phyloP scores from a whole-genome alignment of 192 early-diverging fungal genomes.

The Podila horticola region DNA sequence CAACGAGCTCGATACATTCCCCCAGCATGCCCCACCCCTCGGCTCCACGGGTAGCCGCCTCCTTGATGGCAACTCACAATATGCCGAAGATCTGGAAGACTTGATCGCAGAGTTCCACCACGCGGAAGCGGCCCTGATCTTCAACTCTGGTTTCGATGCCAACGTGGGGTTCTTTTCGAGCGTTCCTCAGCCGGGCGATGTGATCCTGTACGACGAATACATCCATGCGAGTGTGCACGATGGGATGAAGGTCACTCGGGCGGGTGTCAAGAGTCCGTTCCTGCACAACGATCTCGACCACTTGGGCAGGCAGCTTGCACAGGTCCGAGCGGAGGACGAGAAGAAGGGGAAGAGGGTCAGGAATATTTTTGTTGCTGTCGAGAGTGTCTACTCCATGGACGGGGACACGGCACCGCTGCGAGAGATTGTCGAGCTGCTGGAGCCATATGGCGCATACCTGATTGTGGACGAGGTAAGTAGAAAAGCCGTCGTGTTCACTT shows the following conservation, averaged over 20 bases:
- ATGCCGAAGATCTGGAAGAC: constrained; percentile 70
- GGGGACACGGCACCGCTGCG: constrained; percentile 75
- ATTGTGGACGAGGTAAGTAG: constrained; percentile 81
- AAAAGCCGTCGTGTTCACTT: neutral
- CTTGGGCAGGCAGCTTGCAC: constrained; percentile 54
- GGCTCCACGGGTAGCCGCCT: constrained; percentile 85
- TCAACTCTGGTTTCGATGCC: constrained; percentile 92
- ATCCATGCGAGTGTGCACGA: constrained; percentile 89
- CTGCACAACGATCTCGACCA: constrained; percentile 73
- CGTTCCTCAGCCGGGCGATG: constrained; percentile 72
- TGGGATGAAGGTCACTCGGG: constrained; percentile 71
- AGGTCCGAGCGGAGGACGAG: constrained; percentile 34
- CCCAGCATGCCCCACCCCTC: constrained; percentile 46
- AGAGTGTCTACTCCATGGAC: constrained; percentile 88
- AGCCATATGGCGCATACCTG: constrained; percentile 64
- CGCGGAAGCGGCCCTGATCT: constrained; percentile 70
- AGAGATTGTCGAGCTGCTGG: constrained; percentile 68
- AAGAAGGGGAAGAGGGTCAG: constrained; percentile 11
- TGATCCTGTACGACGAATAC: constrained; percentile 76
- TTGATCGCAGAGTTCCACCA: constrained; percentile 70
- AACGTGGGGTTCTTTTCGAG: constrained; percentile 76
- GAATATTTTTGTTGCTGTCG: constrained; percentile 79
- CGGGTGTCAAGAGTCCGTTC: constrained; percentile 60
- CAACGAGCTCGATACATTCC: constrained; percentile 54
- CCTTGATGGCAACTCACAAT: constrained; percentile 75